Conservation (phyloP, 2,329 filamentous ascomycete genomes). For the Chaetomium sp. region DNA sequence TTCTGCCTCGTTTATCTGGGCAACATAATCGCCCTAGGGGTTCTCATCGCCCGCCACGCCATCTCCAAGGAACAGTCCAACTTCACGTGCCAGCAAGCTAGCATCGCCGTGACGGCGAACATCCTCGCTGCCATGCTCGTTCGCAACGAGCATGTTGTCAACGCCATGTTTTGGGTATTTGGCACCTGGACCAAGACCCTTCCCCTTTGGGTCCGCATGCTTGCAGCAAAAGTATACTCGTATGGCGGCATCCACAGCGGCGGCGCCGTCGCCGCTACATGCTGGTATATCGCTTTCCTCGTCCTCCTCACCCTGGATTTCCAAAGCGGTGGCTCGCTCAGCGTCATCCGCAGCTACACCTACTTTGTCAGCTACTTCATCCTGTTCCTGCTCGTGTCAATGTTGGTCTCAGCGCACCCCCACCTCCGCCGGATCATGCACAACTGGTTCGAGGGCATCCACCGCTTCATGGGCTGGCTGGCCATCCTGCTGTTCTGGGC, state of each 20-base stretch:
- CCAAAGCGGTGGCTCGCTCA: conserved; percentile 21
- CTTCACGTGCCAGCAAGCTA: conserved; percentile 29
- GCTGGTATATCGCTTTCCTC: conserved; percentile 49
- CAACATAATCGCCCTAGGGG: conserved; percentile 39
- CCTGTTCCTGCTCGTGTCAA: conserved; percentile 36
- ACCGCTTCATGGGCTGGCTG: conserved; percentile 43
- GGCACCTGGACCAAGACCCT: conserved; percentile 36
- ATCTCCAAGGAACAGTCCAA: conserved; percentile 19
- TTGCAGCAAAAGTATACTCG: conserved; percentile 55
- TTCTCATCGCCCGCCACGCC: conserved; percentile 25
- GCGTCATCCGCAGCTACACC: conserved; percentile 34
- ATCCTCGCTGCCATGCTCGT: conserved; percentile 50
- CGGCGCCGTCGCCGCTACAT: conserved; percentile 51
- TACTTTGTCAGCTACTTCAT: conserved; percentile 39
- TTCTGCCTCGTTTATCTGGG: conserved; percentile 46
- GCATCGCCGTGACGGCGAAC: conserved; percentile 43
- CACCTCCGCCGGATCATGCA: conserved; percentile 38
- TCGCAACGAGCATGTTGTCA: conserved; percentile 57
- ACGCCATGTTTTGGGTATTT: conserved; percentile 50
- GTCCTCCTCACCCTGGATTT: conserved; percentile 41
- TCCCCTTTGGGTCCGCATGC: conserved; percentile 49
- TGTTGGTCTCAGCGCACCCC: conserved; percentile 39
- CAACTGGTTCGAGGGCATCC: conserved; percentile 42
- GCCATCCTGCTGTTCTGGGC: conserved; percentile 60
- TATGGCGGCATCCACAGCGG: conserved; percentile 57